Conservation (phyloP, 2,329 filamentous ascomycete species). For the Eurotiales sp. region DNA sequence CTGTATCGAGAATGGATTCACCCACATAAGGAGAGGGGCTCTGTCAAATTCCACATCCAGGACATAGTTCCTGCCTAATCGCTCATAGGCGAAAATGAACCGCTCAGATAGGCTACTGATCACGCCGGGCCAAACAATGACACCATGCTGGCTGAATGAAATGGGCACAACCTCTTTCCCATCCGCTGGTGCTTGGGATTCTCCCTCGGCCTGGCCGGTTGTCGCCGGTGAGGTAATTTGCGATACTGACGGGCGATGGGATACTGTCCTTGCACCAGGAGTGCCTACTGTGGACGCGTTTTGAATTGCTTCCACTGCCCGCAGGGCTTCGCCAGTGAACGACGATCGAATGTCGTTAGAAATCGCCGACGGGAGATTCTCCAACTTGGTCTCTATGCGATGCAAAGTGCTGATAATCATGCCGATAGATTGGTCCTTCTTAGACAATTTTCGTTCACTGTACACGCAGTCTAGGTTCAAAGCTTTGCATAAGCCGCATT, state of each 20-base stretch:
- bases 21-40: conserved; percentile 41
- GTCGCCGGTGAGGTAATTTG: conserved; percentile 26
- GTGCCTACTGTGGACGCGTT: conserved; percentile 10
- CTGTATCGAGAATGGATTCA: conserved; percentile 32
- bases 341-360: conserved; percentile 27
- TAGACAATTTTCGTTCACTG: conserved; percentile 44
- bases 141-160: conserved; percentile 51
- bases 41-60: conserved; percentile 48
- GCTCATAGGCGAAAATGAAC: conserved; percentile 35
- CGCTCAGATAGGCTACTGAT: conserved; percentile 41
- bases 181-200: conserved; percentile 25
- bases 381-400: conserved; percentile 51
- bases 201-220: conserved; percentile 27
- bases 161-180: conserved; percentile 33
- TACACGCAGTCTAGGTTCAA: conserved; percentile 51
- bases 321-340: conserved; percentile 26
- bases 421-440: conserved; percentile 52
- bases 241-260: conserved; percentile 7
- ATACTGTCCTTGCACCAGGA: conserved; percentile 8
- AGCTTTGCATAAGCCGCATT: conserved; percentile 50
- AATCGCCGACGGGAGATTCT: conserved; percentile 40
- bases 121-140: conserved; percentile 49
- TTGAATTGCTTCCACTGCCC: conserved; percentile 17
- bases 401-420: conserved; percentile 54
- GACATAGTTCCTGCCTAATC: conserved; percentile 48